phyloP scores from a whole-genome alignment of 257 asterid species.

The Paulownia fortunei region DNA sequence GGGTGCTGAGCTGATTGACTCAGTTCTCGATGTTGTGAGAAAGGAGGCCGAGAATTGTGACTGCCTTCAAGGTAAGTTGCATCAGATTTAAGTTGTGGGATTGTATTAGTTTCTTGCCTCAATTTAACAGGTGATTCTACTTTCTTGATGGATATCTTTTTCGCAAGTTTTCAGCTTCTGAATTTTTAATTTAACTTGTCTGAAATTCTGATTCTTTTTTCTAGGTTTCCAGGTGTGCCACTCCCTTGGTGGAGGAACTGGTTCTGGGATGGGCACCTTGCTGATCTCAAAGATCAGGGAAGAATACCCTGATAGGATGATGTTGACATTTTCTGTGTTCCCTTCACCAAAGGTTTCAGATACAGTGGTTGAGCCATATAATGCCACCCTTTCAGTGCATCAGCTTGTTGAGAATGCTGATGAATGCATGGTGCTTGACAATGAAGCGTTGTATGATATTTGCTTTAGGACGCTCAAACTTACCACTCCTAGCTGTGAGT shows the following conservation, averaged over 20 bases:
- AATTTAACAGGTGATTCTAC: neutral
- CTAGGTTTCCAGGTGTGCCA: constrained; percentile 81
- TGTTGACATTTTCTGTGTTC: constrained; percentile 79
- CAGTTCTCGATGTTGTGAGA: constrained; percentile 81
- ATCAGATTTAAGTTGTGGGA: neutral
- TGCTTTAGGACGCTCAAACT: constrained; percentile 78
- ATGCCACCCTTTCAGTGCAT: constrained; percentile 82
- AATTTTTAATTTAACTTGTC: neutral
- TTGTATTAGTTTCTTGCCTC: neutral
- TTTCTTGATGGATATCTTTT: neutral
- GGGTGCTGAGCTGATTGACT: constrained; percentile 85
- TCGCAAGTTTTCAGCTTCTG: neutral
- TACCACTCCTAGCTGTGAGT: constrained; percentile 85
- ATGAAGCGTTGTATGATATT: constrained; percentile 72
- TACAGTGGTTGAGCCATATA: constrained; percentile 81
- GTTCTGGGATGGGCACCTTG: constrained; percentile 84
- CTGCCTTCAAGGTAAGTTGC: constrained; percentile 68
- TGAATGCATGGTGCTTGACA: constrained; percentile 84
- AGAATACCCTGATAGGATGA: constrained; percentile 85
- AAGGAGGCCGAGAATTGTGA: constrained; percentile 86
- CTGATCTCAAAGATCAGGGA: constrained; percentile 77
- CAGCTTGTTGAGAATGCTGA: constrained; percentile 85
- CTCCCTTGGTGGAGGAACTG: constrained; percentile 86
- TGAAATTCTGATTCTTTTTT: neutral
- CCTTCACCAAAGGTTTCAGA: constrained; percentile 83